Conservation (phyloP, 805 yeast species). For the Candida maltosa region DNA sequence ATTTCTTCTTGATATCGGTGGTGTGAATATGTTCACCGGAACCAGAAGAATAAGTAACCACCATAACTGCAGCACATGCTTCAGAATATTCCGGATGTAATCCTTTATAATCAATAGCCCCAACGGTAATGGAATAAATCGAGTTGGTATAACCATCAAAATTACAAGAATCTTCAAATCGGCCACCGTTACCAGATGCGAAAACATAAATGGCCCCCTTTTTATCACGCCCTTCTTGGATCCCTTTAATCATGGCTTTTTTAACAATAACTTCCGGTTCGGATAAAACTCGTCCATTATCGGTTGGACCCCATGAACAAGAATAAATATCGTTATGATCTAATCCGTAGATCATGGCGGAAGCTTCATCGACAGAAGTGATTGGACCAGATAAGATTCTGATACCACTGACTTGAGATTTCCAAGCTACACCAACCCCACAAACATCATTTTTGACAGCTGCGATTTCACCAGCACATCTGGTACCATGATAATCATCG, state of each 20-base stretch:
- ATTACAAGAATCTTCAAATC: slow-evolving; percentile 83
- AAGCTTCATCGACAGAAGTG: slow-evolving; percentile 86
- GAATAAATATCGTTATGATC: slow-evolving; percentile 90
- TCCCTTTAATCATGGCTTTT: slow-evolving; percentile 81
- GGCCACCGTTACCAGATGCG: slow-evolving; percentile 94
- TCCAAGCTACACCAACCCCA: slow-evolving; percentile 96
- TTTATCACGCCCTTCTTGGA: slow-evolving; percentile 72
- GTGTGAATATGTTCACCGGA: slow-evolving; percentile 87
- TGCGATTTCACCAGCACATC: slow-evolving; percentile 98
- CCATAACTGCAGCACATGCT: slow-evolving; percentile 91
- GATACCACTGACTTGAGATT: slow-evolving; percentile 83
- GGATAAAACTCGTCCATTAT: slow-evolving; percentile 83
- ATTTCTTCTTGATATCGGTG: slow-evolving; percentile 67
- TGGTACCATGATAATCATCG: slow-evolving; percentile 92
- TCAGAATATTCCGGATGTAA: slow-evolving; percentile 88
- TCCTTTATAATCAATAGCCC: slow-evolving; percentile 87
- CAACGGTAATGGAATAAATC: slow-evolving; percentile 90
- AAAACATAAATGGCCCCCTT: slow-evolving; percentile 90
- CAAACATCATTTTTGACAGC: slow-evolving; percentile 83
- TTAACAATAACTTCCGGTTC: slow-evolving; percentile 78
- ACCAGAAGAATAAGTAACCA: slow-evolving; percentile 89
- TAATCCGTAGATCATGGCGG: slow-evolving; percentile 74
- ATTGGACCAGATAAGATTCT: slow-evolving; percentile 81
- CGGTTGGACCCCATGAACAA: slow-evolving; percentile 98
- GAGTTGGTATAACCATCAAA: slow-evolving; percentile 97